Base-by-base conservation (phyloP, 2,329 filamentous ascomycete genomes). In the Colletotrichum orbiculare region DNA sequence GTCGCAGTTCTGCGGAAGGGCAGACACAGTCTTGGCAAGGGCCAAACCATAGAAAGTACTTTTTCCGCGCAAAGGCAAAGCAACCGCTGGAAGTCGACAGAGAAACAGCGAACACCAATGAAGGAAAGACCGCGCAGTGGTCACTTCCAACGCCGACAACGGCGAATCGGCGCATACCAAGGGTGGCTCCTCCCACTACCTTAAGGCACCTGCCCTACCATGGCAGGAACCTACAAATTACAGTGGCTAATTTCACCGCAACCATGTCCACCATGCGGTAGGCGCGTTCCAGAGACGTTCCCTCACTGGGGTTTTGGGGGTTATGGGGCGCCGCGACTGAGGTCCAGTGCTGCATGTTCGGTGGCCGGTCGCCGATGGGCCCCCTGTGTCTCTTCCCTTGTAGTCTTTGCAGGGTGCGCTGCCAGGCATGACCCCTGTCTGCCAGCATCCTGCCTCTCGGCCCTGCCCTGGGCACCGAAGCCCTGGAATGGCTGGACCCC, bases 261-360 rank as follows among this genome's bases (percentile, higher is more conserved):
- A 5, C 25, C 25, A 25, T 25, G 25, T 25, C 3, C 25, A 25
- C 25, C 25, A 25, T 25, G 25, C 25, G 25, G 25, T 25, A 5
- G 25, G 54, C 46, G 45, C 46, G 45, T 58, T 50, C 55, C 50
- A 58, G 55, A 59, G 58, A 35, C 38, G 34, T 62, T 62, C 58
- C 52, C 62, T 58, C 52, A 54, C 50, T 64, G 57, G 57, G 39
- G 61, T 6, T 37, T 49, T 49, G 13, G 35, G 45, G 55, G 38
- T 12, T 4, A n/a, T 38, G 38, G 45, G 45, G 54, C 35, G 35
- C 13, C 45, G 42, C 42, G 8, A 8, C 13, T 12, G 42, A 45
- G 45, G 49, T 35, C 45, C 17, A 38, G n/a, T 60, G 61, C 62
- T 62, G 62, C 62, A 65, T 50, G 62, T 52, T 65, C 62, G 62